These are phyloP conservation scores for Colletotrichum coccodes DNA, from an alignment of 2,329 filamentous ascomycete species.

Conservation along the genomic window DNA sequence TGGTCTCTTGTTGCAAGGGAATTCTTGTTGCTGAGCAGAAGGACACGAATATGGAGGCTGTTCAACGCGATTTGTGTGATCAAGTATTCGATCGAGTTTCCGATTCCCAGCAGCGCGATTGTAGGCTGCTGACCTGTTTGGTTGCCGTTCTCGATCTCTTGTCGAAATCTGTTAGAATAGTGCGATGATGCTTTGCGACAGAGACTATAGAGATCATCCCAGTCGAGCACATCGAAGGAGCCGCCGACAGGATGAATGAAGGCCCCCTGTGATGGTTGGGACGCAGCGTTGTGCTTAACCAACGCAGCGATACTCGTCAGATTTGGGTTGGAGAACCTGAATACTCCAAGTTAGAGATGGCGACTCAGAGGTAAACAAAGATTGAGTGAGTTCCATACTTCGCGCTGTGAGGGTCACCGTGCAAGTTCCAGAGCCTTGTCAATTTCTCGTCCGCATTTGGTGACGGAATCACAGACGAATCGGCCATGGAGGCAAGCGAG, in stretches of 20 bases:
- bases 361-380: accelerated
- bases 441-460: conserved; percentile 7
- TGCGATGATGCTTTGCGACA: neutral
- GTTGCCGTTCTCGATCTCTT: neutral
- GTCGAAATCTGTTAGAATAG: neutral
- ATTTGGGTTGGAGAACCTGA: conserved; percentile 7
- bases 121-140: conserved; percentile 1
- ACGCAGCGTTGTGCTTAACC: conserved; percentile 9
- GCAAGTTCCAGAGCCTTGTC: conserved; percentile 4
- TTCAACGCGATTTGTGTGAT: conserved; percentile 19
- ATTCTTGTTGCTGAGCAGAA: conserved; percentile 27
- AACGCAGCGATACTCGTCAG: conserved; percentile 13
- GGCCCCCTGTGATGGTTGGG: conserved; percentile 6
- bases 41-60: neutral
- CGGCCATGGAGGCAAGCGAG: neutral
- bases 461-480: conserved; percentile 14
- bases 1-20: neutral
- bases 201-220: neutral
- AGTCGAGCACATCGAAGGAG: conserved; percentile 7
- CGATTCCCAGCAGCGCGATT: conserved; percentile 10
- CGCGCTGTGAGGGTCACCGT: conserved; percentile 19
- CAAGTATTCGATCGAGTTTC: conserved; percentile 11
- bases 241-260: conserved; percentile 8
- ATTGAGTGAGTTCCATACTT: neutral
- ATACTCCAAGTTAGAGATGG: neutral